Evolutionary conservation across 805 yeast genomes (phyloP), one percentile per base, ranked within the genome.

Genomic region (Candida mattraensis): DNA sequence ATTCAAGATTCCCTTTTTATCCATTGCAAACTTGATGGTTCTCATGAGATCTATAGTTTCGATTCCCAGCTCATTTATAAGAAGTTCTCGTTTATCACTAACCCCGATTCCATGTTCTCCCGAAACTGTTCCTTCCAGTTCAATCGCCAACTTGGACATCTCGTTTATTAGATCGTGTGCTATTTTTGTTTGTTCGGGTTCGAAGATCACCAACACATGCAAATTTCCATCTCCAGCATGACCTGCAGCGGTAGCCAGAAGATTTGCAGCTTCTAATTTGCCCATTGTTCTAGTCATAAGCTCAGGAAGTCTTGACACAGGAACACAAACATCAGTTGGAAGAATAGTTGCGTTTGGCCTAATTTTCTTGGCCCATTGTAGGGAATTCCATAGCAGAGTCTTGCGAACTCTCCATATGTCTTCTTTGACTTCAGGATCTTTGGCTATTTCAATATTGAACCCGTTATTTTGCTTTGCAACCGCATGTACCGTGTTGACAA

Each of bases 41-140:
- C 94, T 72, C 95, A 86, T 86, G 23, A 80, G 56, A 50, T 76
- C 78, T 17, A 86, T 70, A 0, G 93, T 75, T 1, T 73, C 80
- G 4, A 67, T 66, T 1, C 93, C 94, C 18, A 86, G 60, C 56
- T 86, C 95, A 37, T 65, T 61, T 18, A 69, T 62, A 21, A 86
- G 58, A 40, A 69, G 78, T 18, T 72, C 73, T 44, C 89, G 62
- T 53, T 86, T 86, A 30, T 56, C 60, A 23, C 91, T 89, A 27
- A 80, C 71, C 7, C 95, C 95, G 24, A 87, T 76, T 10, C 95
- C 95, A 54, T 86, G 95, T 53, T 86, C 95, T 22, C 95, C 95
- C 4, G 88, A 82, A 47, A 87, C 80, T 2, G 95, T 86, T 2
- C 95, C 94, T 35, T 85, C 94, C 24, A 79, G 72, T 1, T 64